Evolutionary conservation across 2,329 filamentous ascomycete genomes (phyloP).

Genomic region (Exutisphaerella laricina): DNA sequence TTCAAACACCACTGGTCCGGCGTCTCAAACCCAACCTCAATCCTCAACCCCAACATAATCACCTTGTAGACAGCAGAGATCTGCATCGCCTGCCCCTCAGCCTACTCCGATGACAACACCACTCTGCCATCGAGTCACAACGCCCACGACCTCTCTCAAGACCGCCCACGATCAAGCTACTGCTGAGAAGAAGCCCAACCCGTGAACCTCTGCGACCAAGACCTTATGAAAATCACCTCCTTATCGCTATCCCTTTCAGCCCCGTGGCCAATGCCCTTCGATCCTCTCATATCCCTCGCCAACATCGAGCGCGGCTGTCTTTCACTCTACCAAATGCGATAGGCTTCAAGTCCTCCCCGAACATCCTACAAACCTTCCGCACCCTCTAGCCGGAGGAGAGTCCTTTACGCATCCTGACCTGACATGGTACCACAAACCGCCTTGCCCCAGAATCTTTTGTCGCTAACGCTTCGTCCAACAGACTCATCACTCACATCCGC

Average conservation of each 20-base stretch:
- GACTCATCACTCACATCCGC: constrained; percentile 18
- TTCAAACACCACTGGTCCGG: constrained; percentile 6
- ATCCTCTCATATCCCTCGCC: constrained; percentile 21
- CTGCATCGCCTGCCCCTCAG: not conserved
- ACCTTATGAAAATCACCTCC: constrained; percentile 6
- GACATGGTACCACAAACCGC: not conserved
- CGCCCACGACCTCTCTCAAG: constrained; percentile 1
- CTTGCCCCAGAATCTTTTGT: not conserved
- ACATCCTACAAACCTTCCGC: constrained; percentile 6
- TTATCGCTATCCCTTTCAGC: constrained; percentile 8
- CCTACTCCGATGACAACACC: not conserved
- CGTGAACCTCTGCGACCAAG: not conserved
- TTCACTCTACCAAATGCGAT: constrained; percentile 12
- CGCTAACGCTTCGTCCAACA: not conserved
- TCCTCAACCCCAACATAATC: constrained; percentile 12
- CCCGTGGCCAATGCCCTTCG: constrained; percentile 23
- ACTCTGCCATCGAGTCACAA: not conserved
- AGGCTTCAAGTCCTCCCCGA: constrained; percentile 10
- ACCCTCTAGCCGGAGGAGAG: constrained; percentile 7
- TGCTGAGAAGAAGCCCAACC: not conserved
- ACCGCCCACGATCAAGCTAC: constrained; percentile 8
- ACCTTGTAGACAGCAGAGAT: not conserved
- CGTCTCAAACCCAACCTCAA: constrained; percentile 3
- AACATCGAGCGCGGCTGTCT: constrained; percentile 21
- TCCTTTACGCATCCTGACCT: not conserved